Base-by-base conservation (phyloP, 768 basidiomycete species). In the Ramaria rubella region DNA sequence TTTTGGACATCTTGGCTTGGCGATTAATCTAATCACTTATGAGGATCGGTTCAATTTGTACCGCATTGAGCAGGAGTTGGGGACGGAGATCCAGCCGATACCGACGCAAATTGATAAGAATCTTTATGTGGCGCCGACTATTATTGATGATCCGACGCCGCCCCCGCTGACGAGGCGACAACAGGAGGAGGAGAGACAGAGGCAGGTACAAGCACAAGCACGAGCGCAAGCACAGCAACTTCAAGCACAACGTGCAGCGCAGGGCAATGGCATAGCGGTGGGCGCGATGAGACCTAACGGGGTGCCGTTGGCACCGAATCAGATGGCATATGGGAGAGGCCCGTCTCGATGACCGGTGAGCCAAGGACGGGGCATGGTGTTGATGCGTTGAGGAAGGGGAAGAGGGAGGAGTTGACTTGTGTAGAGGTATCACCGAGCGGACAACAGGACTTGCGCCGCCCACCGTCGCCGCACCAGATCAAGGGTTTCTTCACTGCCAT, bases 41-140 rank as follows among this genome's bases (percentile, higher is more conserved):
- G 95, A 99, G 72, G 96, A 99, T 68, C 77, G 95, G 49, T 97
- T 96, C 79, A 95, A 96, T 72, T 77, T 98, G 56, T 97, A 98
- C 72, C 87, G 89, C 67, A 97, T 99, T 65, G 96, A 98, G 71
- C 94, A 96, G 71, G 96, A 99, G 72, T 81, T 99, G 31, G 96
- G 95, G 11, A 98, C 95, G 36, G 95, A 99, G 74, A 97, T 99
- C 63, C 87, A 90, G 65, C 88, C 95, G 12, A 97, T 98, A 65
- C 95, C 95, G 5, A 85, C 87, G 68, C 77, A 68, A 26, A 97
- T 99, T 65, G 96, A 98, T 69, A 86, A 87, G 61, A 85, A 85
- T 4, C 73, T 99, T 57, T 98, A 99, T 71, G 95, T 99, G 55
- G 87, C 94, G 8, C 95, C 94, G 1, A 73, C 76, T 51, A 69